Base-by-base conservation (phyloP, 176 grass and related monocot species). In the Eragrostis nindensis region DNA sequence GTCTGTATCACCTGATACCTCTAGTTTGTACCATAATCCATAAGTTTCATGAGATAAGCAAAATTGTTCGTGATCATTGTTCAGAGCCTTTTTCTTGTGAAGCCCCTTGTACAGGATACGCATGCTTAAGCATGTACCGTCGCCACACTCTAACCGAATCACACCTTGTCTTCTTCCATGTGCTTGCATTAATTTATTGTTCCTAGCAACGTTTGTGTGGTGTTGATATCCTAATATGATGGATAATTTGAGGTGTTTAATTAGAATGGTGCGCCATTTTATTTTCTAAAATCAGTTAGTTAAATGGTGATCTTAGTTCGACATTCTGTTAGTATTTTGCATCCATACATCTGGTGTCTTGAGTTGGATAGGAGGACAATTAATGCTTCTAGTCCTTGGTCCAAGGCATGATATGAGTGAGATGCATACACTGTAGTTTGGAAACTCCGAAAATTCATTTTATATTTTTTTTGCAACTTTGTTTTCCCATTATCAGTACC, bases 271-370 rank as follows among this genome's bases (percentile, higher is more conserved):
- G 11, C 60, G 62, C 40, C 32, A 36, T 77, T 18, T 80, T 82
- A 24, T 82, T 65, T 82, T 36, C 10, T n/a, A 40, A 55, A 71
- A 64, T 5, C 11, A 50, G 45, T n/a, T 16, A 66, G 15, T 83
- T 78, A 61, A 68, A 72, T 11, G 61, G 25, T 46, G 41, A 77
- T 78, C 67, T 42, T 73, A 57, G 40, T 17, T 44, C 12, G 49
- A 67, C 24, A 62, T 47, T 69, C 38, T 68, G 38, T 7, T 47
- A 18, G 13, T 68, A 41, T 1, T 71, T 18, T 68, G 45, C 59
- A 44, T 72, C 39, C 79, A 17, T 73, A 48, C 47, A 64, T 82
- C 66, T 17, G 45, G n/a, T 73, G 6, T 38, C 60, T 79, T 83
- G 18, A 72, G 61, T 68, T 68, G 29, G 70, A 61, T 50, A 27